A percentile compares a stretch with the other conserved stretches of the same genome.
These are phyloP conservation scores for Barnettozyma hawaiiensis DNA, from an alignment of 1,139 yeast genomes.

Conservation along the genomic window DNA sequence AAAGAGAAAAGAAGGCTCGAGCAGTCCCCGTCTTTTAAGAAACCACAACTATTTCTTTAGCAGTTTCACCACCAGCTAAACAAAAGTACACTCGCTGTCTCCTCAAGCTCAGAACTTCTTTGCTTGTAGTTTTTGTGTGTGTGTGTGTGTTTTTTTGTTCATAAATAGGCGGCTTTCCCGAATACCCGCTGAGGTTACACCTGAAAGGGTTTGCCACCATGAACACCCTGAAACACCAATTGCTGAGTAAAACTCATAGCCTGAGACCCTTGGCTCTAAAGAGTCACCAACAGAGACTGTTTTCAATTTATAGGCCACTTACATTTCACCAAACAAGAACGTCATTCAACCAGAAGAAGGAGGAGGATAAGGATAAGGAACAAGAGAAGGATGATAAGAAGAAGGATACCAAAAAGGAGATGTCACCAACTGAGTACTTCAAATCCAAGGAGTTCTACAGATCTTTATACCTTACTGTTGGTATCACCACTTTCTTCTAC, in stretches of 20 bases:
- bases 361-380: slow-evolving; percentile 10
- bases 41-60: too few species aligned
- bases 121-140: too few species aligned
- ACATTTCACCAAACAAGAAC: slow-evolving; percentile 5
- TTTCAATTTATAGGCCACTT: slow-evolving; percentile 5
- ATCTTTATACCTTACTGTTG: slow-evolving; percentile 32
- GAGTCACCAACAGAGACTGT: slow-evolving; percentile 4
- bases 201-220: slow-evolving; percentile 4
- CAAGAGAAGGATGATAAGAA: slow-evolving; percentile 9
- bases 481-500: slow-evolving; percentile 34
- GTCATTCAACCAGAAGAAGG: slow-evolving; percentile 3
- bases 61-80: not conserved
- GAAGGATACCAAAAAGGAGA: slow-evolving; percentile 26
- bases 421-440: slow-evolving; percentile 31
- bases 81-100: not conserved
- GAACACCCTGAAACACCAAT: slow-evolving; percentile 4
- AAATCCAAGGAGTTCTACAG: slow-evolving; percentile 36
- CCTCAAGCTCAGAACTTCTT: not conserved
- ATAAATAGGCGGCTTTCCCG: not conserved
- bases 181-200: not conserved
- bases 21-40: too few species aligned
- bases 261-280: not conserved
- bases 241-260: not conserved
- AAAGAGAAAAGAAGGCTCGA: slow-evolving; percentile 1
- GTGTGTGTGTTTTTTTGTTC: too few species aligned